A percentile compares a stretch with the other conserved stretches of the same genome.
phyloP scores from a whole-genome alignment of 2,329 filamentous ascomycete species.

The Chaetomium olivaceum region DNA sequence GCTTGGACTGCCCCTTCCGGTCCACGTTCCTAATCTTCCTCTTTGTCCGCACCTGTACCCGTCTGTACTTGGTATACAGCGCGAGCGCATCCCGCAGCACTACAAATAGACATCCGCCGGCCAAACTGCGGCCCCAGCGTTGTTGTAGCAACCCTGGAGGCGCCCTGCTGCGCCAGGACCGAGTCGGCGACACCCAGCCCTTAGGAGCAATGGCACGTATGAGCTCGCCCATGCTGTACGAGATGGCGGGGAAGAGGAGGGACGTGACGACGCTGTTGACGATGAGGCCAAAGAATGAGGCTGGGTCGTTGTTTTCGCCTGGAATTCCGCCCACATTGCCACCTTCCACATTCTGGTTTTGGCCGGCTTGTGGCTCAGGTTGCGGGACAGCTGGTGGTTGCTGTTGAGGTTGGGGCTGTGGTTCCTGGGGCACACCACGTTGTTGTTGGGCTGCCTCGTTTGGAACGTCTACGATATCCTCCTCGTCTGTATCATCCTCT shows the following conservation, averaged over 20 bases:
- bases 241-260: slow-evolving; percentile 79
- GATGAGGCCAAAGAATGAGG: slow-evolving; percentile 43
- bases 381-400: not conserved
- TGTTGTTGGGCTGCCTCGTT: slow-evolving; percentile 32
- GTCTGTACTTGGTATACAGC: slow-evolving; percentile 64
- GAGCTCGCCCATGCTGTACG: slow-evolving; percentile 74
- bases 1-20: slow-evolving; percentile 1
- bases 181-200: slow-evolving; percentile 61
- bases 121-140: slow-evolving; percentile 83
- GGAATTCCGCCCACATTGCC: not conserved
- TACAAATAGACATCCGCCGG: slow-evolving; percentile 86
- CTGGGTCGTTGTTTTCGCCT: slow-evolving; percentile 34
- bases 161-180: slow-evolving; percentile 33
- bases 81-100: slow-evolving; percentile 70
- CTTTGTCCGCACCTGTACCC: slow-evolving; percentile 51
- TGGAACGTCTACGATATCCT: slow-evolving; percentile 42
- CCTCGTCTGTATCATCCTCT: slow-evolving; percentile 26
- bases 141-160: slow-evolving; percentile 71
- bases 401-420: slow-evolving; percentile 12
- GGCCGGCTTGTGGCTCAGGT: slow-evolving; percentile 16
- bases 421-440: slow-evolving; percentile 7
- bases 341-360: slow-evolving; percentile 10
- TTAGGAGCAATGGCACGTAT: slow-evolving; percentile 68
- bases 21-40: slow-evolving; percentile 28
- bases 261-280: slow-evolving; percentile 54